Percentiles rank a stretch among this genome's conserved stretches.
Evolutionary conservation across 441 rosid genomes (phyloP).

Genomic region (Monsonia emarginata): DNA sequence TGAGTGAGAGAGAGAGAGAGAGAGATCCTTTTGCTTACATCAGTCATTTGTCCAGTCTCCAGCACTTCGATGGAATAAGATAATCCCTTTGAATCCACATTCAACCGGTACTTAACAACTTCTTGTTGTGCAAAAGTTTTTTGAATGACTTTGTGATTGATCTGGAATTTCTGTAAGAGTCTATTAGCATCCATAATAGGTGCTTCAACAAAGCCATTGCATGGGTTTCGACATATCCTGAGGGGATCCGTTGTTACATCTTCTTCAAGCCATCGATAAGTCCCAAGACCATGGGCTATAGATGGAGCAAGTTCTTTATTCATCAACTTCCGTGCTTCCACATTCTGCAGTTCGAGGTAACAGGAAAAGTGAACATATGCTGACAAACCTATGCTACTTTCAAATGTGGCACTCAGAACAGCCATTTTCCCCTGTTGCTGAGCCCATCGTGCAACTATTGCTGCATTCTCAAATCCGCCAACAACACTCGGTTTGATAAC

Average conservation of each 20-base stretch:
- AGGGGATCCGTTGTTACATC: slow-evolving; percentile 51
- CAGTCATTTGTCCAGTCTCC: slow-evolving; percentile 38
- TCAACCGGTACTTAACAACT: slow-evolving; percentile 34
- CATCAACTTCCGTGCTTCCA: slow-evolving; percentile 29
- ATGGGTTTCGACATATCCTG: slow-evolving; percentile 37
- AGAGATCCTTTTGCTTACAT: slow-evolving; percentile 33
- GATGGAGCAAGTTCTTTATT: slow-evolving; percentile 29
- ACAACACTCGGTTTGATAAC: slow-evolving; percentile 85
- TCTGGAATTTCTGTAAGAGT: slow-evolving; percentile 44
- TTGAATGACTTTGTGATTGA: slow-evolving; percentile 38
- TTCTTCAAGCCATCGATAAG: slow-evolving; percentile 75
- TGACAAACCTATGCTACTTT: slow-evolving; percentile 71
- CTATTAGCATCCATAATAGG: slow-evolving; percentile 40
- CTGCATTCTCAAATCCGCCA: slow-evolving; percentile 88
- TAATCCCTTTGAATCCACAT: slow-evolving; percentile 40
- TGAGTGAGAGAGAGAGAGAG: not conserved
- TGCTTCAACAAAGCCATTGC: slow-evolving; percentile 56
- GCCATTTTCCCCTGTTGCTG: slow-evolving; percentile 78
- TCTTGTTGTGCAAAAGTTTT: slow-evolving; percentile 35
- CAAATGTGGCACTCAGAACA: slow-evolving; percentile 77
- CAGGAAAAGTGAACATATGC: slow-evolving; percentile 59
- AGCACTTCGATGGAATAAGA: slow-evolving; percentile 38
- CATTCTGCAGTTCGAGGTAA: slow-evolving; percentile 58
- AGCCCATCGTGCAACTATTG: slow-evolving; percentile 79
- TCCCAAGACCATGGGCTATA: slow-evolving; percentile 91